Percentiles rank a stretch among this genome's conserved stretches.
These are phyloP conservation scores for Coccomyxa sp. DNA, from an alignment of 139 green algal species.

Conservation along the genomic window DNA sequence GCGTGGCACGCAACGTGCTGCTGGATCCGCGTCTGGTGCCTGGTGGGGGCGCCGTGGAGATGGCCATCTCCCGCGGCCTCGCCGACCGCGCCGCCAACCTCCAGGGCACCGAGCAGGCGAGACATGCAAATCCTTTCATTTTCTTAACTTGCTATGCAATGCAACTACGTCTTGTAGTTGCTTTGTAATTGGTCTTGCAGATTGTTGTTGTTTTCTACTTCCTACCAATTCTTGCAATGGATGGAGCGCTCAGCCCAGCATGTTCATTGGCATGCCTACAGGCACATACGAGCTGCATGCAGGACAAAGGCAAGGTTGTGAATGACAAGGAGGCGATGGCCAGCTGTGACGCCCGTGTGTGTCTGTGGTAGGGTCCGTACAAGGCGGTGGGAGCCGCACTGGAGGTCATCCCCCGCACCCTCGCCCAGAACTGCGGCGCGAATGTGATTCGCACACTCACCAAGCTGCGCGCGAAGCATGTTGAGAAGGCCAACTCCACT, in stretches of 20 bases:
- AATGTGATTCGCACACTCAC: slow-evolving; percentile 99
- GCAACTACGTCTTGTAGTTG: no score
- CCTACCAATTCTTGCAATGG: no score
- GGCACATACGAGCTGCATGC: no score
- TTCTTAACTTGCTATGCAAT: slow-evolving; percentile 13
- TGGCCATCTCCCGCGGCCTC: slow-evolving; percentile 78
- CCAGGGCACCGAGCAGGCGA: not conserved
- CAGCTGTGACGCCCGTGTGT: not conserved
- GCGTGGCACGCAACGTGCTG: slow-evolving; percentile 94
- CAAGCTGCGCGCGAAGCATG: slow-evolving; percentile 89
- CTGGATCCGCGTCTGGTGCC: slow-evolving; percentile 89
- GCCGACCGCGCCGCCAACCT: slow-evolving; percentile 43
- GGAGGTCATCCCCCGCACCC: slow-evolving; percentile 96
- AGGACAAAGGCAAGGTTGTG: no score
- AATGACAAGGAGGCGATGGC: no score
- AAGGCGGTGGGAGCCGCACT: slow-evolving; percentile 74
- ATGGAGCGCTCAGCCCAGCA: no score
- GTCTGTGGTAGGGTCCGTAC: slow-evolving; percentile 54
- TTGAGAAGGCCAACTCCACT: slow-evolving; percentile 44
- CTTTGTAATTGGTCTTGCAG: not conserved
- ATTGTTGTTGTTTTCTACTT: no score
- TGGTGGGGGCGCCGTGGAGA: slow-evolving; percentile 95
- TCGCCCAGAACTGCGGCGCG: slow-evolving; percentile 96
- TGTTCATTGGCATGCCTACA: not conserved
- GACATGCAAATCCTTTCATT: slow-evolving; percentile 14